phyloP scores from a whole-genome alignment of 306 rosid genomes.

The Casuarina cunninghamiana region DNA sequence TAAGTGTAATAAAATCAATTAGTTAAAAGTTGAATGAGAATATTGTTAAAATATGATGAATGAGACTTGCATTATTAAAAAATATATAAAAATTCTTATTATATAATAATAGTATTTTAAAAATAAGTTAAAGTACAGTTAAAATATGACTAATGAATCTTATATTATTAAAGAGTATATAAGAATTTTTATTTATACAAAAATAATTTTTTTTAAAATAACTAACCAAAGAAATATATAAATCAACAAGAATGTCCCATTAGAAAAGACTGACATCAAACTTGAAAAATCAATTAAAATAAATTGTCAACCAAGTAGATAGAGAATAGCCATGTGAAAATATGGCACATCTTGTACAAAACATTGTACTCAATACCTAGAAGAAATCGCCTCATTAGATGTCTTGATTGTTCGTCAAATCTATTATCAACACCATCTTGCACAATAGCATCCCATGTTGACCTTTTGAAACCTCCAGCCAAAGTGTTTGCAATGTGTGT shows the following conservation, averaged over 20 bases:
- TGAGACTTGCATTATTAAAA: no score
- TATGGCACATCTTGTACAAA: conserved; percentile 2
- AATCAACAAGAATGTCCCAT: conserved; percentile 1
- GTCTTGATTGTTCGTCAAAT: conserved; percentile 40
- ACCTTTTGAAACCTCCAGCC: conserved; percentile 23
- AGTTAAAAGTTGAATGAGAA: no score
- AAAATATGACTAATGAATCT: no score
- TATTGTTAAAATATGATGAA: no score
- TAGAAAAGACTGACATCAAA: conserved; percentile 19
- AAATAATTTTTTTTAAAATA: no score
- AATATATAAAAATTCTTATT: no score
- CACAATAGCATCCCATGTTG: conserved; percentile 40
- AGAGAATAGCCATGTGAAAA: conserved; percentile 11
- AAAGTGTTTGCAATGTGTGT: conserved; percentile 42
- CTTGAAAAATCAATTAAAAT: conserved; percentile 1
- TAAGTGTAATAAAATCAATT: no score
- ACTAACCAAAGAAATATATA: neutral
- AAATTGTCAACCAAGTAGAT: neutral
- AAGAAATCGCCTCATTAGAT: conserved; percentile 48
- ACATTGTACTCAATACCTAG: conserved; percentile 44
- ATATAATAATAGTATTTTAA: no score
- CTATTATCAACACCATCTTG: conserved; percentile 36
- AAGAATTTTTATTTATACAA: no score
- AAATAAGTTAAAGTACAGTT: no score
- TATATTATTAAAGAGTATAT: no score